Percentiles rank a stretch among this genome's conserved stretches.
These are phyloP conservation scores for Camellia japonica DNA, from an alignment of 148 eudicot genomes.

Conservation along the genomic window DNA sequence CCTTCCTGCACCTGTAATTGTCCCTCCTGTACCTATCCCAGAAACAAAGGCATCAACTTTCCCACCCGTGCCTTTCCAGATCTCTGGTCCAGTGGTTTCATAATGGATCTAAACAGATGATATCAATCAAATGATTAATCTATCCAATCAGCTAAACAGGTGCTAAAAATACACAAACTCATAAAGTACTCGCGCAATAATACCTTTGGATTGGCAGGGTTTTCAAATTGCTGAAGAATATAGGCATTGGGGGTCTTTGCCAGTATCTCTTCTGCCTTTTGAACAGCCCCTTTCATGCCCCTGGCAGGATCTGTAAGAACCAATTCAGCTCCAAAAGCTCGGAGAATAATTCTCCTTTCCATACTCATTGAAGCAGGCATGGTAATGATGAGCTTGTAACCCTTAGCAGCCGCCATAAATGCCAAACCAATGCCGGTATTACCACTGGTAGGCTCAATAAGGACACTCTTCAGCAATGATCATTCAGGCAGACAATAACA, in stretches of 20 bases:
- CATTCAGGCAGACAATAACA: conserved; percentile 7
- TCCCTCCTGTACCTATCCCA: conserved; percentile 87
- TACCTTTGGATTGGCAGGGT: conserved; percentile 87
- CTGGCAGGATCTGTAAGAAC: conserved; percentile 55
- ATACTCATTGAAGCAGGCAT: conserved; percentile 70
- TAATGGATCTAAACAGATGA: conserved; percentile 54
- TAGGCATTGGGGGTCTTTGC: conserved; percentile 60
- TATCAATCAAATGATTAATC: background rate
- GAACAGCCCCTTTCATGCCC: conserved; percentile 48
- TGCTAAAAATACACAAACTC: background rate
- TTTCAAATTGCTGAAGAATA: conserved; percentile 63
- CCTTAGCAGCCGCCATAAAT: conserved; percentile 81
- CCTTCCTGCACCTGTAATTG: conserved; percentile 77
- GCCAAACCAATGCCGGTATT: conserved; percentile 94
- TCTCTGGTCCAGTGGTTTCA: conserved; percentile 91
- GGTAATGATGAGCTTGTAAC: conserved; percentile 73
- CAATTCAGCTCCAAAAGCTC: conserved; percentile 83
- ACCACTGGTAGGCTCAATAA: conserved; percentile 79
- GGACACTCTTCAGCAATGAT: conserved; percentile 51
- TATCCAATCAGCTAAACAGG: background rate
- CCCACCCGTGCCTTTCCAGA: conserved; percentile 70
- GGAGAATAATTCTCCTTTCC: conserved; percentile 69
- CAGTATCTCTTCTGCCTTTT: conserved; percentile 56
- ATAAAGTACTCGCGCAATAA: background rate
- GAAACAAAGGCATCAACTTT: conserved; percentile 71